Conservation (phyloP, 192 early-diverging fungal genomes). For the Coemansia sp. region DNA sequence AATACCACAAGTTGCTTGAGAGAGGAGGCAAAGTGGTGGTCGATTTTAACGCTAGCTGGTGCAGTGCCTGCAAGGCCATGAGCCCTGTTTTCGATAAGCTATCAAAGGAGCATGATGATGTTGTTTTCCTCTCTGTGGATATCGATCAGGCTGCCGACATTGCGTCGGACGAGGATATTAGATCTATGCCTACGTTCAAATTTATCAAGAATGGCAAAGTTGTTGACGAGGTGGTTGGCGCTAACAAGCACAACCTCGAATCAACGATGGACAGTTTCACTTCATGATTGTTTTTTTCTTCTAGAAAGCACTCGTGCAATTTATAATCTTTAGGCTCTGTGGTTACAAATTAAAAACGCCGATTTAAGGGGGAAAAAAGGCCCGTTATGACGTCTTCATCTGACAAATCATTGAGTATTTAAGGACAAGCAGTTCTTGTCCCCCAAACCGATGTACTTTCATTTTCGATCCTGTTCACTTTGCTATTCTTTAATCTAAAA, state of each 20-base stretch:
- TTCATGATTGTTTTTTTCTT: neutral
- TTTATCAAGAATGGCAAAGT: conserved; percentile 63
- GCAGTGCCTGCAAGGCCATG: conserved; percentile 82
- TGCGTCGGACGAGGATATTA: conserved; percentile 54
- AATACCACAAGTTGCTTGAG: conserved; percentile 27
- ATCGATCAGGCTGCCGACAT: conserved; percentile 65
- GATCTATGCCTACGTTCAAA: conserved; percentile 80
- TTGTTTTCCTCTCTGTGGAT: conserved; percentile 80
- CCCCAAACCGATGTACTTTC: neutral
- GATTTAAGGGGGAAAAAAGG: neutral
- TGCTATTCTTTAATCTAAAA: neutral
- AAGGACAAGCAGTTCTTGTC: neutral
- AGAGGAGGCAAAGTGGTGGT: conserved; percentile 59
- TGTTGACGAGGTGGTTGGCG: conserved; percentile 65
- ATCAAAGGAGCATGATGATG: conserved; percentile 53
- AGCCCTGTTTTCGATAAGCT: conserved; percentile 66
- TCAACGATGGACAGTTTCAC: conserved; percentile 21
- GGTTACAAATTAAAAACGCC: no score
- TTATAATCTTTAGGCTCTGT: neutral
- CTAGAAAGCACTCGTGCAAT: neutral
- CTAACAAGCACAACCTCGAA: conserved; percentile 43
- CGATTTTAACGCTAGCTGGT: conserved; percentile 83
- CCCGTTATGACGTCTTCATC: neutral
- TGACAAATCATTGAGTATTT: neutral
- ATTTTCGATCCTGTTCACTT: neutral